Conservation (phyloP, 2,329 filamentous ascomycete species). For the Colletotrichum gigasporum region DNA sequence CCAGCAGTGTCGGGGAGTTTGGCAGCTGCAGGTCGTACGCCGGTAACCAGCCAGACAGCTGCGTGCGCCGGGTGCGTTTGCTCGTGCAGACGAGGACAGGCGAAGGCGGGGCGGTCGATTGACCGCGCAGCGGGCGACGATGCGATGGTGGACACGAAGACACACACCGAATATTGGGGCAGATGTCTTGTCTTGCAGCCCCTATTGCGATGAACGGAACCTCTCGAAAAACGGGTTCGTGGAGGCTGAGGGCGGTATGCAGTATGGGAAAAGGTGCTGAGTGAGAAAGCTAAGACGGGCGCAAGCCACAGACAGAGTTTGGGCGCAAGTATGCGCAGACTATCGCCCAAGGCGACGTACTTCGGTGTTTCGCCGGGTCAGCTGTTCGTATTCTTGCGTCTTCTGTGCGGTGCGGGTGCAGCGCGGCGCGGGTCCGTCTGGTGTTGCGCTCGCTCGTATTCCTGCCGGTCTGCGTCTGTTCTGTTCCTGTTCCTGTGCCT, state of each 20-base stretch:
- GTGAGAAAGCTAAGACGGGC: neutral
- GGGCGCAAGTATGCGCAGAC: slow-evolving; percentile 11
- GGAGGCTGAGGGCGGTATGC: neutral
- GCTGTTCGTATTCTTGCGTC: slow-evolving; percentile 14
- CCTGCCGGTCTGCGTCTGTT: neutral
- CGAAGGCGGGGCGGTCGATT: neutral
- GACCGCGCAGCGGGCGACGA: neutral
- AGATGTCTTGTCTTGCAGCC: slow-evolving; percentile 15
- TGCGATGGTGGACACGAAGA: neutral
- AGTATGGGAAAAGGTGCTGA: neutral
- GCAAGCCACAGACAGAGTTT: slow-evolving; percentile 3
- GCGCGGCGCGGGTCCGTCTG: too few species aligned
- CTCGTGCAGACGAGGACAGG: neutral
- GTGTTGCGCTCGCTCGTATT: slow-evolving; percentile 22
- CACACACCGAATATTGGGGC: neutral
- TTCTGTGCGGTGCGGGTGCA: slow-evolving; percentile 16
- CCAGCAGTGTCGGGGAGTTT: neutral
- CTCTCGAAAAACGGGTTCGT: neutral
- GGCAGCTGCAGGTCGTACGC: neutral
- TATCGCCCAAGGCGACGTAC: slow-evolving; percentile 1
- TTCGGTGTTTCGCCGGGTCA: too few species aligned
- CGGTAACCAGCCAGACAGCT: neutral
- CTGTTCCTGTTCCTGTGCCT: neutral
- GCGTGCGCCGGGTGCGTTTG: neutral
- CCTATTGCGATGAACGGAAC: neutral